Evolutionary conservation across 805 yeast genomes (phyloP), one percentile per base, ranked within the genome.

Genomic region (Groenewaldozyma salmanticensis): DNA sequence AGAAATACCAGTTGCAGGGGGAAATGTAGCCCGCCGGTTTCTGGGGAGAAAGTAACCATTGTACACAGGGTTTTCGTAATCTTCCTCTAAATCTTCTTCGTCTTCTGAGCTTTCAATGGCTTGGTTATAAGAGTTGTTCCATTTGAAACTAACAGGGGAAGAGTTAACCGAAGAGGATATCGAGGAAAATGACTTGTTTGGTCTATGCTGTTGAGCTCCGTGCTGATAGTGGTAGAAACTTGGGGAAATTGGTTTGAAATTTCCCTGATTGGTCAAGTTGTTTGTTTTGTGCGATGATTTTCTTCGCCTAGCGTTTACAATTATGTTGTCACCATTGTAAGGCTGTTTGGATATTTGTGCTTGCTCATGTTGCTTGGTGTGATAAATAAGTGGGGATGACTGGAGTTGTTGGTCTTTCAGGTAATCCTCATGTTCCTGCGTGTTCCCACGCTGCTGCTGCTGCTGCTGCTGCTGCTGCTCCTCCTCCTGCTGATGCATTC

Each of bases 61-160:
- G 5, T 21, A 13, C 19, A 20, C 20, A 5, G 37, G 37, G 37
- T 20, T 33, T 5, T 16, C 21, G 13, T 18, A 16, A 15, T 33
- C 37, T 13, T 24, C 29, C 13, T 24, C 29, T 24, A 24, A 24
- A 24, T 24, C 29, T 9, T 21, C 27, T 16, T 29, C 29, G 5
- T 22, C 40, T 18, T 21, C 36, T 6, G 22, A 16, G 16, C 19
- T 33, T 13, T 37, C 40, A 37, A 35, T 15, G 31, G 42, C 33
- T 35, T 35, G 19, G 42, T 19, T 24, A 44, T 42, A 16, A 40
- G 37, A 24, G 35, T 21, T 40, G 33, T 29, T 11, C 48, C 40
- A 34, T 21, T 35, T 5, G 47, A 45, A 33, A 24, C 29, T 24
- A 24, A 24, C 29, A 7, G 29, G 29, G 7, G 29, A 24, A 24